phyloP scores from a whole-genome alignment of 2,329 filamentous ascomycete species.

The Aspergillus aculeatinus region DNA sequence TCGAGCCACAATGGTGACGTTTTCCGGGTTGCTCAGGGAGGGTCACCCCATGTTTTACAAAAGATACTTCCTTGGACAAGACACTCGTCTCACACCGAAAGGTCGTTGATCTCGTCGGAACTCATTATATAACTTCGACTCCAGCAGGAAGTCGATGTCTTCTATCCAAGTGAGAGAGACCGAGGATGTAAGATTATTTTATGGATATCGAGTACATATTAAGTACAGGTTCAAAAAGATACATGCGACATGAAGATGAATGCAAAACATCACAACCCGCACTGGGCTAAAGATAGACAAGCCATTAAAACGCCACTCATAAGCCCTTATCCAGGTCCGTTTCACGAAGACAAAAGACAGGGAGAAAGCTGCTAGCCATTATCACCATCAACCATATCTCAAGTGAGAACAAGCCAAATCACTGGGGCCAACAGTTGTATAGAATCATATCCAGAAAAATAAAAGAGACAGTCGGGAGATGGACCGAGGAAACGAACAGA shows the following conservation, averaged over 20 bases:
- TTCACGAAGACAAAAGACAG: constrained; percentile 10
- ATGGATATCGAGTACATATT: background rate
- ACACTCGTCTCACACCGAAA: no score
- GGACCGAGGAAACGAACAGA: background rate
- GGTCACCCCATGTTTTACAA: no score
- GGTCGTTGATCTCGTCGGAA: no score
- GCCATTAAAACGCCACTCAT: constrained; percentile 12
- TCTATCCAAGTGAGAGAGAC: background rate
- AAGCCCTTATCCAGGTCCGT: constrained; percentile 5
- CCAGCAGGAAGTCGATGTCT: no score
- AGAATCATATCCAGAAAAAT: constrained; percentile 16
- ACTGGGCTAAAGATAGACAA: background rate
- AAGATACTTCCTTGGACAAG: no score
- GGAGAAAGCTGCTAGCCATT: constrained; percentile 8
- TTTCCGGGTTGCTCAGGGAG: no score
- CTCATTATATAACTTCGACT: no score
- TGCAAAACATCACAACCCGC: constrained; percentile 8
- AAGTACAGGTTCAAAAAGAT: constrained; percentile 6
- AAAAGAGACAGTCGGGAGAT: background rate
- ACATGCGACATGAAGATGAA: constrained; percentile 10
- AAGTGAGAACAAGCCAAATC: constrained; percentile 4
- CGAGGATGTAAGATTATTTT: constrained; percentile 11
- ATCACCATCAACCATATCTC: background rate
- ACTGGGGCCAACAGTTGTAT: background rate
- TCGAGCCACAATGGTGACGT: background rate